Evolutionary conservation across 352 stramenopile species (phyloP).

Genomic region (Phytopythium helicoides): DNA sequence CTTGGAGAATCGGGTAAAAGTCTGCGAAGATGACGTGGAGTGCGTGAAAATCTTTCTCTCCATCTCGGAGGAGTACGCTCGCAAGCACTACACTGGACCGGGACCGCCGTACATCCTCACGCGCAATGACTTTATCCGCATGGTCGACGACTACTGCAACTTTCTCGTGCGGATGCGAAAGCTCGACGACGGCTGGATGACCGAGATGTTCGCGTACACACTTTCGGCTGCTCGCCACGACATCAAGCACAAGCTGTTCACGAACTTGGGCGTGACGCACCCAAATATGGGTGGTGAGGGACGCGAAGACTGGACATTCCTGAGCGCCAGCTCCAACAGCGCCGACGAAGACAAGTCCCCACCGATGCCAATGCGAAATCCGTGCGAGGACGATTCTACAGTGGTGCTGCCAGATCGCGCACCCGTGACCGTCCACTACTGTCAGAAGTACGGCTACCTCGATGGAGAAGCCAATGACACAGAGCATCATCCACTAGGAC

Average conservation of each 20-base stretch:
- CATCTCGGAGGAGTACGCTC: conserved; percentile 28
- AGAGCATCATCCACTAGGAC: conserved; percentile 11
- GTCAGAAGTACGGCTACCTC: conserved; percentile 47
- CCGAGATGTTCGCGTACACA: conserved; percentile 57
- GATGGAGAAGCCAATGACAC: conserved; percentile 23
- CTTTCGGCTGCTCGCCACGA: conserved; percentile 43
- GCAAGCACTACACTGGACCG: conserved; percentile 42
- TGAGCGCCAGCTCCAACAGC: conserved; percentile 3
- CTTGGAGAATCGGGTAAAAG: conserved; percentile 21
- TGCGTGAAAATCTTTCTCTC: conserved; percentile 23
- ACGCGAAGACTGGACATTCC: conserved; percentile 46
- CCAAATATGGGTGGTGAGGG: conserved; percentile 21
- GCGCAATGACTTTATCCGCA: conserved; percentile 31
- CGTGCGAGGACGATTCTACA: conserved; percentile 24
- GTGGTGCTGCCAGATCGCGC: conserved; percentile 39
- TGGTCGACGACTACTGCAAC: conserved; percentile 53
- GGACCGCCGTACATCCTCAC: conserved; percentile 66
- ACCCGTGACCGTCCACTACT: conserved; percentile 52
- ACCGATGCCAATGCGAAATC: conserved; percentile 26
- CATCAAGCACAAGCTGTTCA: conserved; percentile 57
- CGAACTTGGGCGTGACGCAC: conserved; percentile 40
- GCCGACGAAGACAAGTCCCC: neutral
- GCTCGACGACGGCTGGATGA: conserved; percentile 40
- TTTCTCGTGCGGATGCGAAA: conserved; percentile 42
- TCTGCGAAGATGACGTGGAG: conserved; percentile 20